Base-by-base conservation (phyloP, 108 stramenopile genomes). In the Nannochloropsis salina region DNA sequence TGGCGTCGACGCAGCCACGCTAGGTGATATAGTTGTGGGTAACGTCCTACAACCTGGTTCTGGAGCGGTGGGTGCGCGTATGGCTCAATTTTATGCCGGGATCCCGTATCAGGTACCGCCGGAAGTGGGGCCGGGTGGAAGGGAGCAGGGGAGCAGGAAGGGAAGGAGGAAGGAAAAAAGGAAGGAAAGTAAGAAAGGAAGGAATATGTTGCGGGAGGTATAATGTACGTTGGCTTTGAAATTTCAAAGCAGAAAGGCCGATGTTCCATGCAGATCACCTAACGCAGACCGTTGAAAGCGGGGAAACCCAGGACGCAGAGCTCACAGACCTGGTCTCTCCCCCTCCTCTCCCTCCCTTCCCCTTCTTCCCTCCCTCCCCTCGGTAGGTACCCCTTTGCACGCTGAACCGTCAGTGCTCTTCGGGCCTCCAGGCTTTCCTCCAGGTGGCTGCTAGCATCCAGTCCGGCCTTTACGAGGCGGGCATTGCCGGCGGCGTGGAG, bases 401-500 rank as follows among this genome's bases (percentile, higher is more conserved):
- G 4, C 89, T 92, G 79, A 99, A 99, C 90, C 94, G 98, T 18
- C 97, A 98, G 90, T 99, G 98, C 89, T 92, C 94, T 85, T 94
- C 94, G 15, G 97, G 98, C 31, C 89, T 99, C 20, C 96, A 99
- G 88, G 96, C 98, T 4, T 91, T 96, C 5, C 93, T 95, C 22
- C 86, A 95, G 85, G 94, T 97, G 81, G 96, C 96, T 31, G 93
- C 93, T 81, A 90, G 93, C 42, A 96, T 99, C 84, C 88, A 84
- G 82, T 85, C 92, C 6, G 91, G 94, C 9, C 86, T 94, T 83
- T 96, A 96, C 82, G 84, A 91, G 31, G 90, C 96, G 84, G 98
- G 96, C 9, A 95, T 98, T 22, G 97, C 95, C 11, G 94, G 93
- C 31, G 98, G 97, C 44, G 95, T 97, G 9, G 98, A 98, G 90